Base-by-base conservation (phyloP, 176 grass and related monocot species). In the Olyra latifolia region DNA sequence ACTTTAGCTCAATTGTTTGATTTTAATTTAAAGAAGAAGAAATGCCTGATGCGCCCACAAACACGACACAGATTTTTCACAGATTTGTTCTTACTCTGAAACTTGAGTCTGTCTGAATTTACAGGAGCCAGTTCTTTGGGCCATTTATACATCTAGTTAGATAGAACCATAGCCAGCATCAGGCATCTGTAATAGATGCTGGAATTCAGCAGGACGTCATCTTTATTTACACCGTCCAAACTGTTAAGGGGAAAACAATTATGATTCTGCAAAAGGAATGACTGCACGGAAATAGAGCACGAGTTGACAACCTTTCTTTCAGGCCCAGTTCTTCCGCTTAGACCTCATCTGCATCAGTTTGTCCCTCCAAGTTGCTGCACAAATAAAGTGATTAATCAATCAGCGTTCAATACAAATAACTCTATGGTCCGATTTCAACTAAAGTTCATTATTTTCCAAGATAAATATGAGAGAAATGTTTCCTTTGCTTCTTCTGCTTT, bases 311-410 rank as follows among this genome's bases (percentile, higher is more conserved):
- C 73, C 82, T 27, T 44, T 44, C 44, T 82, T 46, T 87, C 81
- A 97, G 43, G 86, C 79, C 91, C 91, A 97, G 77, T 93, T 97
- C 84, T 91, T 91, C 74, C 80, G 80, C 81, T 97, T 93, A 45
- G 94, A 75, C 60, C 94, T 91, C 41, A 97, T 78, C 64, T 77
- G 81, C 75, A 85, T 77, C 20, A 97, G 78, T 75, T 87, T 93
- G 62, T 97, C 91, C 68, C 79, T 97, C 94, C 86, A 97, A 74
- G 80, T 76, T 55, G 94, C 94, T 97, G 86, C 55, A 62, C 9
- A 72, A 80, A 58, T 10, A 6, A 17, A 69, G 8, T 70, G 23
- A 74, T 12, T 65, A 45, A 75, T n/a, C 41, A 35, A 44, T 12
- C 12, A 69, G 69, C 15, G 24, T 35, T 39, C 1, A 6, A 25